These are phyloP conservation scores for Leptodontidium sp. DNA, from an alignment of 2,329 filamentous ascomycete species.

Conservation along the genomic window DNA sequence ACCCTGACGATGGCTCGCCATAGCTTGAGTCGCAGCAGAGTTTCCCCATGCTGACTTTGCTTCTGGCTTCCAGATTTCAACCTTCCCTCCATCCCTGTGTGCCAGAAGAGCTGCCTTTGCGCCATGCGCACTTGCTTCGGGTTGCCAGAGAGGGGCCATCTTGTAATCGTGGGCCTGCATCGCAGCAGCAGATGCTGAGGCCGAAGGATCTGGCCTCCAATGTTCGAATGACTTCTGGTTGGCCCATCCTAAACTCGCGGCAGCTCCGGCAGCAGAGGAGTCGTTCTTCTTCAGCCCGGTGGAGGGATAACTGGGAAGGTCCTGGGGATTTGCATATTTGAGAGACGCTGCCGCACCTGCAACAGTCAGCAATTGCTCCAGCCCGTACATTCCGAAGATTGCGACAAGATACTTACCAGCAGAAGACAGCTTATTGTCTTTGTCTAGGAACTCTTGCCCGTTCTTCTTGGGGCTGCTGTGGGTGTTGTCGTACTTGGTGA, in stretches of 20 bases:
- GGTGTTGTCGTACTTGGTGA: conserved; percentile 50
- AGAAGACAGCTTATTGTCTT: conserved; percentile 63
- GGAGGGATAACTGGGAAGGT: conserved; percentile 79
- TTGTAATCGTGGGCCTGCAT: conserved; percentile 67
- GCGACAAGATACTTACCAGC: conserved; percentile 55
- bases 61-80: conserved; percentile 60
- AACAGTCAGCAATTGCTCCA: conserved; percentile 26
- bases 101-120: conserved; percentile 80
- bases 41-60: conserved; percentile 57
- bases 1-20: conserved; percentile 57
- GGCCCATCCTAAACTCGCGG: conserved; percentile 77
- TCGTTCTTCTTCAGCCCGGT: conserved; percentile 63
- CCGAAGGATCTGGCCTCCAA: conserved; percentile 71
- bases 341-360: conserved; percentile 67
- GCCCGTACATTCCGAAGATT: not conserved
- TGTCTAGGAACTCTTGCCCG: conserved; percentile 50
- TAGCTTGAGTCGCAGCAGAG: conserved; percentile 75
- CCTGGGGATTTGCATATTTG: conserved; percentile 75
- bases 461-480: conserved; percentile 25
- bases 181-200: conserved; percentile 67
- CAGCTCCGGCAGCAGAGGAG: conserved; percentile 72
- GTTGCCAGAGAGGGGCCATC: conserved; percentile 63
- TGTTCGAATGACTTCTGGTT: conserved; percentile 70
- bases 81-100: conserved; percentile 58
- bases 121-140: conserved; percentile 69